Evolutionary conservation across 139 green algal genomes (phyloP).

Genomic region (Coelastrella sp.): DNA sequence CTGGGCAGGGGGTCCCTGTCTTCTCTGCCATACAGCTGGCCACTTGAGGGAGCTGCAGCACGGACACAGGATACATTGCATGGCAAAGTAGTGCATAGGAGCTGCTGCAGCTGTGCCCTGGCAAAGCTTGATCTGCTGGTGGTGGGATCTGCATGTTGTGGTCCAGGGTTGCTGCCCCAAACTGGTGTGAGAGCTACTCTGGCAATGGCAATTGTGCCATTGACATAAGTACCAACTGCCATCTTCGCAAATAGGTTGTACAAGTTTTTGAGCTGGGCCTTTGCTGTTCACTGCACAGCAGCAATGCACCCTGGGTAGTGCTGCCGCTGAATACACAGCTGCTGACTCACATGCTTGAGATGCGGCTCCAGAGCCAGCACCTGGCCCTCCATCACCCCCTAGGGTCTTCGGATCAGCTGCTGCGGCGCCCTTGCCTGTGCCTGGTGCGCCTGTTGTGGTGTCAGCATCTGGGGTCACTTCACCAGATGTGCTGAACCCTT

Average conservation of each 20-base stretch:
- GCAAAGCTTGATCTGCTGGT: too few relatives aligned
- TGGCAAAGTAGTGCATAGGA: not conserved
- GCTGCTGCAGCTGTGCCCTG: not conserved
- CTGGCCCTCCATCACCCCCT: not conserved
- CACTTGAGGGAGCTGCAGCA: not conserved
- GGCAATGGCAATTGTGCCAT: too few relatives aligned
- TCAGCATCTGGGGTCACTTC: slow-evolving; percentile 1
- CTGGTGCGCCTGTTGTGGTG: not conserved
- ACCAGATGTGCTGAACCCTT: not conserved
- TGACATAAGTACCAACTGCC: too few relatives aligned
- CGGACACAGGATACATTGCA: not conserved
- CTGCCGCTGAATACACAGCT: too few relatives aligned
- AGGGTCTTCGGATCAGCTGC: not conserved
- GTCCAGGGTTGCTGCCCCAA: too few relatives aligned
- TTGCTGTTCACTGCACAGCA: not conserved
- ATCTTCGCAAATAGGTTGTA: too few relatives aligned
- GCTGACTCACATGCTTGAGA: not conserved
- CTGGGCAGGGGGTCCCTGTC: slow-evolving; percentile 11
- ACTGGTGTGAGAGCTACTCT: too few relatives aligned
- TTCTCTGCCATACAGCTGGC: slow-evolving; percentile 28
- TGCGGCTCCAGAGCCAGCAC: not conserved
- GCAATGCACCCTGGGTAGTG: not conserved
- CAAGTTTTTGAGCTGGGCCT: too few relatives aligned
- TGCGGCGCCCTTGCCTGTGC: not conserved
- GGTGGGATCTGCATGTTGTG: too few relatives aligned